Base-by-base conservation (phyloP, 768 basidiomycete genomes). In the Termitomyces sp. region DNA sequence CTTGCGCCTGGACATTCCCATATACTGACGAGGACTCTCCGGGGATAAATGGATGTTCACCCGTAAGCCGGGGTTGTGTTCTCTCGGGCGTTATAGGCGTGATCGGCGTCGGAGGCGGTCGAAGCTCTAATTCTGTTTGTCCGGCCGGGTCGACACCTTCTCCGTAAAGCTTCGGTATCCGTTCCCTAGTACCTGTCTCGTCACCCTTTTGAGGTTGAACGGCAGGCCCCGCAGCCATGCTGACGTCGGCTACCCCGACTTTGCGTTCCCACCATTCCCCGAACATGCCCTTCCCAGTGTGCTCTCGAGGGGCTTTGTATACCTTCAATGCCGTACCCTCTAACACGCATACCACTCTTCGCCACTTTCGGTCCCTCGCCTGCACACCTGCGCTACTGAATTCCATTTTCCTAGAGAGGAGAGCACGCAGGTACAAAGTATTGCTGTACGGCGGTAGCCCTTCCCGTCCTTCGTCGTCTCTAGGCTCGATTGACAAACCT, bases 371-470 rank as follows among this genome's bases (percentile, higher is more conserved):
- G 67, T 98, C 95, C 67, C 78, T 82, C 7, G 95, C 87, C 69
- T 96, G 91, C 2, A 91, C 76, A 7, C 94, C 94, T 0, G 94
- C 93, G 11, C 79, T 71, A 4, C 72, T 75, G 67, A 99, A 98
- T 75, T 99, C 97, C 85, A 94, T 82, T 77, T 99, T 99, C 47
- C 91, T 83, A 1, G 89, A 88, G 75, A 99, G 81, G 53, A 86
- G 78, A 3, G 86, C 91, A 37, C 83, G 79, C 63, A 98, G 82
- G 65, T 91, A 86, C 17, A 98, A 81, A 15, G 77, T 72, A 71
- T 97, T 98, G 58, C 80, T 81, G 69, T 99, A 99, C 5, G 68
- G 42, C 0, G 97, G 97, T 1, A 99, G 78, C 40, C 68, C 69
- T 70, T 99, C 96, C 47, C 63, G 71, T 9, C 92, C 96, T 67